Conservation (phyloP, 352 stramenopile genomes). For the Phytophthora melonis region DNA sequence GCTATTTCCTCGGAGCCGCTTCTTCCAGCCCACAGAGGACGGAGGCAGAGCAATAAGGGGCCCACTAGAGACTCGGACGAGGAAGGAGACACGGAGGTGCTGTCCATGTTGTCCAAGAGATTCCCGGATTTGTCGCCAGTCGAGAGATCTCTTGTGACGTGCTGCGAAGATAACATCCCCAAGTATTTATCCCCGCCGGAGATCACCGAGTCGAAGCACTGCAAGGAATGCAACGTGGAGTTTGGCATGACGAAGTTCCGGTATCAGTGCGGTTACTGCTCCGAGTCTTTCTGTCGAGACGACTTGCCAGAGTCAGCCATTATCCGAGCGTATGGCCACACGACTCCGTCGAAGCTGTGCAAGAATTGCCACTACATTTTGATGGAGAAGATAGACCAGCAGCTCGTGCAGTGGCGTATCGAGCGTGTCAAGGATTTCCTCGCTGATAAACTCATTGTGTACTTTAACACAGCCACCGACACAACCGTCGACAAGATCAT, state of each 20-base stretch:
- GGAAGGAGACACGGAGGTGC: slow-evolving; percentile 47
- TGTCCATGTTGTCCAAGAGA: slow-evolving; percentile 78
- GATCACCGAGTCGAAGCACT: slow-evolving; percentile 63
- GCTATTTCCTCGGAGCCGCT: slow-evolving; percentile 64
- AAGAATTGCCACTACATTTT: slow-evolving; percentile 77
- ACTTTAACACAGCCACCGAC: slow-evolving; percentile 83
- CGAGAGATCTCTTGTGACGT: slow-evolving; percentile 78
- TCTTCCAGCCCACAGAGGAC: slow-evolving; percentile 27
- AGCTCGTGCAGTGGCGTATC: slow-evolving; percentile 81
- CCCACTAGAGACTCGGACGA: slow-evolving; percentile 17
- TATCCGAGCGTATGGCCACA: slow-evolving; percentile 77
- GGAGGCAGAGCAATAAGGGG: slow-evolving; percentile 11
- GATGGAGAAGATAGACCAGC: slow-evolving; percentile 78
- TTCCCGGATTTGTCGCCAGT: slow-evolving; percentile 82
- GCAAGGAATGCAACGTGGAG: slow-evolving; percentile 72
- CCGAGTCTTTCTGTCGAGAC: slow-evolving; percentile 81
- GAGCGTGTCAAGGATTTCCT: slow-evolving; percentile 87
- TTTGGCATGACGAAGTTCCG: slow-evolving; percentile 89
- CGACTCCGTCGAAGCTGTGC: slow-evolving; percentile 68
- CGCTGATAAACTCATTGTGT: slow-evolving; percentile 65
- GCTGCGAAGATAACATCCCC: slow-evolving; percentile 60
- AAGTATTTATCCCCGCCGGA: slow-evolving; percentile 72
- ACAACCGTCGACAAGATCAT: slow-evolving; percentile 89
- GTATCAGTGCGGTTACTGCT: slow-evolving; percentile 87
- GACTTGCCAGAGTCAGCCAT: slow-evolving; percentile 66